Evolutionary conservation across 805 yeast species (phyloP).

Genomic region (Saturnispora diversa): DNA sequence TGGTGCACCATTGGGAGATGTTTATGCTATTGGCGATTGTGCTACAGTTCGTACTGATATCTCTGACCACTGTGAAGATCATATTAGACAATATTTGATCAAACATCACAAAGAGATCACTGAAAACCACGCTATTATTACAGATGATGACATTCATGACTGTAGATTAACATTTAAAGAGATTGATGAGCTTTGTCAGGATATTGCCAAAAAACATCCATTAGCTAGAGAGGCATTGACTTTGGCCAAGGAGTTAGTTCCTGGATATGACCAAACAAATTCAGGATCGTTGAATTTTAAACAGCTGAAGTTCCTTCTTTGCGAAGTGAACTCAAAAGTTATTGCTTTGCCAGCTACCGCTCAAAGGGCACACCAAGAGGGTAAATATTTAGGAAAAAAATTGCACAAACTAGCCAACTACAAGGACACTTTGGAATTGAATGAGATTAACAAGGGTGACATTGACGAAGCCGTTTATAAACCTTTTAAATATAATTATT

Average conservation of each 20-base stretch:
- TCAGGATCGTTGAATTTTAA: slow-evolving; percentile 45
- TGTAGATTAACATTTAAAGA: slow-evolving; percentile 41
- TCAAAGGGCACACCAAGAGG: slow-evolving; percentile 94
- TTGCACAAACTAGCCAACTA: slow-evolving; percentile 57
- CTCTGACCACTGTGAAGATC: slow-evolving; percentile 75
- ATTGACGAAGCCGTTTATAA: slow-evolving; percentile 35
- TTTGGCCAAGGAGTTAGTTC: slow-evolving; percentile 42
- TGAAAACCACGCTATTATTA: slow-evolving; percentile 32
- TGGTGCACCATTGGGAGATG: slow-evolving; percentile 61
- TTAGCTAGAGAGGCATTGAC: slow-evolving; percentile 49
- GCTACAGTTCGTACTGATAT: slow-evolving; percentile 58
- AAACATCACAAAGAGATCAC: slow-evolving; percentile 53
- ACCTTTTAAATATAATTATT: slow-evolving; percentile 74
- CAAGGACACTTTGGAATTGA: slow-evolving; percentile 41
- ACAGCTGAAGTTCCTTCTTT: slow-evolving; percentile 43
- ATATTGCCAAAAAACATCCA: slow-evolving; percentile 46
- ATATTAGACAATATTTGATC: slow-evolving; percentile 97
- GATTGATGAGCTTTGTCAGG: slow-evolving; percentile 39
- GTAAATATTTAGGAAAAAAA: slow-evolving; percentile 65
- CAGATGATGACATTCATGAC: slow-evolving; percentile 45
- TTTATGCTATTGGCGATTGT: slow-evolving; percentile 61
- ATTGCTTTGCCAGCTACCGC: slow-evolving; percentile 92
- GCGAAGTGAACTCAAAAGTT: slow-evolving; percentile 56
- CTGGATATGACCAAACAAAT: slow-evolving; percentile 41
- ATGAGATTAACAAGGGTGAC: slow-evolving; percentile 34